Evolutionary conservation across 495 filamentous ascomycete genomes (phyloP), one percentile per base, ranked within the genome.

Genomic region (Podospora anserina): DNA sequence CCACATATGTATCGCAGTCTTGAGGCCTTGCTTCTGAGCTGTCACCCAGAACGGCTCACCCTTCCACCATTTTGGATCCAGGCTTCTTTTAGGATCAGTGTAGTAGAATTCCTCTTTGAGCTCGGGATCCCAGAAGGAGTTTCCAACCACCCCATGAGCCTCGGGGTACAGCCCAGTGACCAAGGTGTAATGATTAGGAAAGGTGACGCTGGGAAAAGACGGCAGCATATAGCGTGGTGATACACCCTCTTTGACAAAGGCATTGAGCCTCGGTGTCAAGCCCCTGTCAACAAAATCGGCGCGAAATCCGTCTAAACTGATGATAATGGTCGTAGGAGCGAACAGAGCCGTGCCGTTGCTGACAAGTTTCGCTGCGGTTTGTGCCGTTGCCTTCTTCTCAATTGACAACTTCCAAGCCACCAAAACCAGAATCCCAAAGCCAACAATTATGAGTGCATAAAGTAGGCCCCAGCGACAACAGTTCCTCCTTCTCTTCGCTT

Each of bases 171-270:
- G 78, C 0, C 95, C 95, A 0, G 95, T 98, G 3, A 91, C 92
- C 39, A 99, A 83, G 0, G 95, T 98, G 80, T 92, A 97, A 75
- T 99, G 95, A 76, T 99, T 99, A 54, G 95, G 95, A 75, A 99
- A 99, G 2, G 95, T 99, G 26, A 99, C 92, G 65, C 91, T 94
- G 1, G 95, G 95, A 74, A 99, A 99, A 68, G 91, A 92, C 0
- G 95, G 96, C 9, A 85, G 84, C 92, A 99, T 96, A 75, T 93
- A 97, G 65, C 85, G 84, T 9, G 95, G 94, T 5, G 93, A 96
- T 2, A 99, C 87, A 34, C 95, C 95, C 55, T 90, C 85, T 39
- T 88, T 87, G 70, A 96, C 83, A 74, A 99, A 91, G 15, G 86
- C 82, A 67, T 88, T 91, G 5, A 99, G 84, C 0, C 89, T 88